A percentile compares a stretch with the other conserved stretches of the same genome.
Evolutionary conservation across 2,329 filamentous ascomycete species (phyloP).

Genomic region (Penicillium corylophilum): DNA sequence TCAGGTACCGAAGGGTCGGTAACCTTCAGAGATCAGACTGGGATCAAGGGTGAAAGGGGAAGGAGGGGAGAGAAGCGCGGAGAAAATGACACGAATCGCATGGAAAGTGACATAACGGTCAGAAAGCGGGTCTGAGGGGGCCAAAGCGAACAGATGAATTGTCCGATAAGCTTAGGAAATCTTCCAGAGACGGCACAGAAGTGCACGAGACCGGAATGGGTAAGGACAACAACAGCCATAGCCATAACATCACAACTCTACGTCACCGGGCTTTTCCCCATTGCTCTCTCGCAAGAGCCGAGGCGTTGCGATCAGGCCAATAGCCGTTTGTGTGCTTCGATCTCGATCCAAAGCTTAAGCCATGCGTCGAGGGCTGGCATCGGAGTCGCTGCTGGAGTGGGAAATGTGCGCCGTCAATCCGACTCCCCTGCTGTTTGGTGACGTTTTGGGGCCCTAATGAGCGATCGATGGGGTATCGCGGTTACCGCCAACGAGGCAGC

Average conservation of each 20-base stretch:
- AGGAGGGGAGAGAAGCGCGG: background rate
- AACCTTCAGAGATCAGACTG: background rate
- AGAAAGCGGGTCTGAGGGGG: conserved; percentile 10
- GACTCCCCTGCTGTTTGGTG: background rate
- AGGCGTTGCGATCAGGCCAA: conserved; percentile 19
- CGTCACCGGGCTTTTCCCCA: conserved; percentile 3
- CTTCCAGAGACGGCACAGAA: background rate
- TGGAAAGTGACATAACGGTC: conserved; percentile 17
- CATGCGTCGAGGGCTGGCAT: conserved; percentile 4
- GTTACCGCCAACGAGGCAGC: no score
- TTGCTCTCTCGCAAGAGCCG: background rate
- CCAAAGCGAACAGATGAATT: conserved; percentile 6
- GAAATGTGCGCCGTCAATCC: conserved; percentile 9
- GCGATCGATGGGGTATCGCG: background rate
- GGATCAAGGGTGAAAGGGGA: background rate
- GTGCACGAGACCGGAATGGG: conserved; percentile 24
- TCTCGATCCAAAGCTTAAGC: conserved; percentile 28
- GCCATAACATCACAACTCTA: background rate
- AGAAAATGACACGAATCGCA: conserved; percentile 5
- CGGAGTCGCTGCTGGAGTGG: conserved; percentile 17
- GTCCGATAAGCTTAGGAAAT: conserved; percentile 1
- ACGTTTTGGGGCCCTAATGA: background rate
- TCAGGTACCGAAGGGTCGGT: conserved; percentile 8
- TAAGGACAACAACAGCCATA: conserved; percentile 9
- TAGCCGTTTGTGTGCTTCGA: conserved; percentile 20